Conservation (phyloP, 306 rosid species). For the Fragaria ananassa region DNA sequence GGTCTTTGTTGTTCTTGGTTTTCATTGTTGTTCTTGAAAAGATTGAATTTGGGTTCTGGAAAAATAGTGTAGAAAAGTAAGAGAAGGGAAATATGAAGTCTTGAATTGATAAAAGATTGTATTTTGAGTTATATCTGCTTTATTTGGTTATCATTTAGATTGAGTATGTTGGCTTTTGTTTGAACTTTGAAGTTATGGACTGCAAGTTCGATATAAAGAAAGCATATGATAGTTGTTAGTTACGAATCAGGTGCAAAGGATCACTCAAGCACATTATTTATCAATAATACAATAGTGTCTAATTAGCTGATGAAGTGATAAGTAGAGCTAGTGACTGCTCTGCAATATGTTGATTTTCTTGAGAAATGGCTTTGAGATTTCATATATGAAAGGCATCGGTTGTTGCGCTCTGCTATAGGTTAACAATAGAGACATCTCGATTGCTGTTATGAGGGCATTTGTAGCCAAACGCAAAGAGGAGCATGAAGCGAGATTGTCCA, state of each 20-base stretch:
- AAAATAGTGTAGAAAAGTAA: neutral
- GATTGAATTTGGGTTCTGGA: slow-evolving; percentile 5
- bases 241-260: neutral
- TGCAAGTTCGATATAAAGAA: neutral
- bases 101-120: neutral
- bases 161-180: neutral
- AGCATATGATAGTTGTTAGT: neutral
- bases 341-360: neutral
- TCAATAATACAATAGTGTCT: neutral
- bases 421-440: slow-evolving; percentile 88
- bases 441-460: slow-evolving; percentile 88
- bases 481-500: slow-evolving; percentile 56
- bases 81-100: neutral
- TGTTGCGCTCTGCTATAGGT: slow-evolving; percentile 51
- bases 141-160: slow-evolving; percentile 1
- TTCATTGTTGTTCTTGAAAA: slow-evolving; percentile 4
- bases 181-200: neutral
- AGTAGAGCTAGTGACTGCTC: neutral
- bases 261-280: neutral
- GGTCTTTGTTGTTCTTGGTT: slow-evolving; percentile 7
- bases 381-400: slow-evolving; percentile 8
- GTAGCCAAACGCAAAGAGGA: slow-evolving; percentile 64
- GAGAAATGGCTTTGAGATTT: neutral
- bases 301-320: neutral
- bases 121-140: neutral